A percentile compares a stretch with the other conserved stretches of the same genome.
Conservation (phyloP, 1,139 yeast species). For the Geotrichum australiense region DNA sequence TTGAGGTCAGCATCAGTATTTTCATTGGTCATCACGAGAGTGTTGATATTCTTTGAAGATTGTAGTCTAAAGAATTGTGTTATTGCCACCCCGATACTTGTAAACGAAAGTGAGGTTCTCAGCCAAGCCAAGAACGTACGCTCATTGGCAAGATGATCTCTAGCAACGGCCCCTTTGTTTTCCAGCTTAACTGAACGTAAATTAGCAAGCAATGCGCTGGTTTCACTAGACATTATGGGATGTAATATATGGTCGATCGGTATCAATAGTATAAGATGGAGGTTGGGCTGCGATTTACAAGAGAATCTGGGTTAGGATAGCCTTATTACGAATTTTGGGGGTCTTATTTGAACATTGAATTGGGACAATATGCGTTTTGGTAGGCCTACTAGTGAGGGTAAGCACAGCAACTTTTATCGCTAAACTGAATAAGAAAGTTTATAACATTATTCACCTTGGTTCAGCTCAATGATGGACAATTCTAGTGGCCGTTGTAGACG, state of each 20-base stretch:
- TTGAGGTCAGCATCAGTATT: slow-evolving; percentile 13
- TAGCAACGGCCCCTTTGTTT: slow-evolving; percentile 45
- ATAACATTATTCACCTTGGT: too few species aligned
- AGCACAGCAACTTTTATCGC: too few species aligned
- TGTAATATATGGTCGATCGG: not conserved
- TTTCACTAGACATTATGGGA: slow-evolving; percentile 3
- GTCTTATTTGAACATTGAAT: too few species aligned
- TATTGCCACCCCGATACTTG: slow-evolving; percentile 52
- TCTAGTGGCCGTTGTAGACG: too few species aligned
- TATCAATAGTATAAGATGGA: not conserved
- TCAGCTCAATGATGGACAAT: too few species aligned
- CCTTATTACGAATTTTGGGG: not conserved
- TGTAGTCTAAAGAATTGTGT: slow-evolving; percentile 45
- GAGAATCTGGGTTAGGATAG: not conserved
- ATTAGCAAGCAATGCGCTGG: not conserved
- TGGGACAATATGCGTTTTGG: too few species aligned
- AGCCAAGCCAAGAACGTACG: slow-evolving; percentile 73
- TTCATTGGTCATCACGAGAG: slow-evolving; percentile 8
- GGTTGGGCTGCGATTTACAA: not conserved
- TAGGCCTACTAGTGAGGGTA: too few species aligned
- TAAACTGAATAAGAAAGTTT: too few species aligned
- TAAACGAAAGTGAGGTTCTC: slow-evolving; percentile 53
- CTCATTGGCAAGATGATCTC: slow-evolving; percentile 67
- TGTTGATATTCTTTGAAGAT: slow-evolving; percentile 17
- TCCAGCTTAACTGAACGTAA: slow-evolving; percentile 33